Conservation (phyloP, 2,329 filamentous ascomycete species). For the Pseudocercospora fijiensis region DNA sequence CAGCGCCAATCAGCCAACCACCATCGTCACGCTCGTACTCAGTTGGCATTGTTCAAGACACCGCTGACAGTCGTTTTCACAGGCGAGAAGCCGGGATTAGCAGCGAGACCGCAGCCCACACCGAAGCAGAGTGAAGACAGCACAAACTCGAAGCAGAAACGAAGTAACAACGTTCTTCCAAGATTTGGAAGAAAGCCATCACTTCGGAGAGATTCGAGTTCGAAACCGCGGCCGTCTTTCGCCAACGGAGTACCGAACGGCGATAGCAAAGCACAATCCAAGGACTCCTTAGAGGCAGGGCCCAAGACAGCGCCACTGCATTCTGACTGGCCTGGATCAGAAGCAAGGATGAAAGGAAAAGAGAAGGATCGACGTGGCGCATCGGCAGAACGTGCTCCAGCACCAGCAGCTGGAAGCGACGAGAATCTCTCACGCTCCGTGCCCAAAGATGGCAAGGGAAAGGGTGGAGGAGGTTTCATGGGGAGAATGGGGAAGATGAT, state of each 20-base stretch:
- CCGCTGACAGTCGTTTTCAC: constrained; percentile 19
- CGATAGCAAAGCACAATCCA: constrained; percentile 15
- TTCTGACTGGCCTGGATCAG: constrained; percentile 30
- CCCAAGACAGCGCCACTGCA: constrained; percentile 34
- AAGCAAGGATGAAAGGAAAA: constrained; percentile 28
- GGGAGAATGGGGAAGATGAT: constrained; percentile 33
- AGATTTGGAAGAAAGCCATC: constrained; percentile 26
- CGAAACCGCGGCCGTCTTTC: constrained; percentile 27
- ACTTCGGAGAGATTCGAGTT: constrained; percentile 35
- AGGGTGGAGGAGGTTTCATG: constrained; percentile 31
- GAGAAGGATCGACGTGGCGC: constrained; percentile 35
- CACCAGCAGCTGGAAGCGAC: constrained; percentile 27
- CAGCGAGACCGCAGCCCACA: constrained; percentile 30
- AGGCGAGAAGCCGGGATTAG: constrained; percentile 19
- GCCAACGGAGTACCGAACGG: constrained; percentile 19
- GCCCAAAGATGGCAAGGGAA: constrained; percentile 16
- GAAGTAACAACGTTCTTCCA: constrained; percentile 32
- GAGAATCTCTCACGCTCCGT: constrained; percentile 28
- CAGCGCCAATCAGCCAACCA: background rate
- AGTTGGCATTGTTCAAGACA: background rate
- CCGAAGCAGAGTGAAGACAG: constrained; percentile 33
- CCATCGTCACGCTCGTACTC: background rate
- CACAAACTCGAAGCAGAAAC: constrained; percentile 22
- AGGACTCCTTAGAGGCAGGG: constrained; percentile 27
- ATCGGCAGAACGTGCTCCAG: constrained; percentile 34